These are phyloP conservation scores for Aegilops longissima DNA, from an alignment of 176 grass and related monocot species.

Conservation along the genomic window DNA sequence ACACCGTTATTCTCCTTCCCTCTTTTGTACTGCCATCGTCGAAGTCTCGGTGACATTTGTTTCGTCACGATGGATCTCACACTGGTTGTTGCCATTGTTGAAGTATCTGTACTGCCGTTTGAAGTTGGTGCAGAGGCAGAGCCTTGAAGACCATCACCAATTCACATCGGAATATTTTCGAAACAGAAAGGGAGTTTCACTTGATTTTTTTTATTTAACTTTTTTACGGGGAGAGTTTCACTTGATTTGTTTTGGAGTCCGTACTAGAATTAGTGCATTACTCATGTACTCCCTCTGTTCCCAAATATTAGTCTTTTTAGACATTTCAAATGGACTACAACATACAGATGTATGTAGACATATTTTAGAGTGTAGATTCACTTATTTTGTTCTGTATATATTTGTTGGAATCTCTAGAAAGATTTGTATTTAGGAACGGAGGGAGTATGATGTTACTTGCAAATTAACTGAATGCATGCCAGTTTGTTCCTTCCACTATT, in stretches of 20 bases:
- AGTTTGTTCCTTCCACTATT: neutral
- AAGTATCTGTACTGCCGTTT: neutral
- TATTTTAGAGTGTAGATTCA: too few relatives aligned
- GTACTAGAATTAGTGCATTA: neutral
- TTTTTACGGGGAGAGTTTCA: neutral
- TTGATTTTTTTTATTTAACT: neutral
- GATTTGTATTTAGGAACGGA: too few relatives aligned
- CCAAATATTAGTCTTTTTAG: too few relatives aligned
- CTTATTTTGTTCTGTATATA: too few relatives aligned
- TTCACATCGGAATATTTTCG: neutral
- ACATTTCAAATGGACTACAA: too few relatives aligned
- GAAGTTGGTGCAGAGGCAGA: neutral
- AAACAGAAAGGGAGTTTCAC: neutral
- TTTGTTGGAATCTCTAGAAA: too few relatives aligned
- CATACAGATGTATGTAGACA: too few relatives aligned
- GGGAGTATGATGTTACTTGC: neutral
- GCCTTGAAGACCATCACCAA: neutral
- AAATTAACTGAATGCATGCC: neutral
- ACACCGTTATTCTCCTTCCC: neutral
- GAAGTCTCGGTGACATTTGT: neutral
- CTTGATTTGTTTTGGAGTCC: neutral
- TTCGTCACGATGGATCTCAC: neutral
- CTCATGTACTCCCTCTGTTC: neutral
- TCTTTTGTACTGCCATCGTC: neutral
- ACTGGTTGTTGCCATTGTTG: neutral